Evolutionary conservation across 805 yeast genomes (phyloP).

Genomic region (Yarrowia keelungensis): DNA sequence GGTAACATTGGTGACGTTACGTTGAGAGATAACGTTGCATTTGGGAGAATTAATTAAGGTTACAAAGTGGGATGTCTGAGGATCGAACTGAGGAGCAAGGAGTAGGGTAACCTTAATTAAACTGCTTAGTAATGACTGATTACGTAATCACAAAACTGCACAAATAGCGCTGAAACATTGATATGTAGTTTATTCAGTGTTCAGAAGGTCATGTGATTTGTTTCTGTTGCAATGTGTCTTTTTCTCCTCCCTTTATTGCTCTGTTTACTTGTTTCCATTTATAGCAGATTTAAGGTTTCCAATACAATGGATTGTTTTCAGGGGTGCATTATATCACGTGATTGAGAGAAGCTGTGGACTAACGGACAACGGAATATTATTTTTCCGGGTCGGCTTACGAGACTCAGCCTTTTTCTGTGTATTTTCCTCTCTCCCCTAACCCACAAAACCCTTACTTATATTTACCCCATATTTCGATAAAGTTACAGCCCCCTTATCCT

Average conservation of each 20-base stretch:
- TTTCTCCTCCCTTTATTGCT: not conserved
- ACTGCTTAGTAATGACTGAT: too few relatives aligned
- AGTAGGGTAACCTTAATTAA: too few relatives aligned
- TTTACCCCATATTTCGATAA: not conserved
- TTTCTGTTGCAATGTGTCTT: too few relatives aligned
- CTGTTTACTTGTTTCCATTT: not conserved
- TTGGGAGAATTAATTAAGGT: not conserved
- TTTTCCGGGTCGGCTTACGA: not conserved
- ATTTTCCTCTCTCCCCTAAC: not conserved
- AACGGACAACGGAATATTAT: too few relatives aligned
- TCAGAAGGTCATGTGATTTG: too few relatives aligned
- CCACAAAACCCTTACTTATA: not conserved
- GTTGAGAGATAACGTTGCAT: slow-evolving; percentile 9
- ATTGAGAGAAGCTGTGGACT: not conserved
- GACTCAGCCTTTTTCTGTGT: not conserved
- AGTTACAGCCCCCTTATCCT: not conserved
- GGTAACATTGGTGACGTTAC: slow-evolving; percentile 5
- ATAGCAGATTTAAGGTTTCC: not conserved
- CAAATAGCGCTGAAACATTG: too few relatives aligned
- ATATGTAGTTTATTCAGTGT: too few relatives aligned
- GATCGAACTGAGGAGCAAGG: slow-evolving; percentile 79
- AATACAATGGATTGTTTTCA: not conserved
- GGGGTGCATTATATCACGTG: not conserved
- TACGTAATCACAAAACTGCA: too few relatives aligned
- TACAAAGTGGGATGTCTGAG: slow-evolving; percentile 55